Conservation (phyloP, 345 rosid genomes). For the Salix koriyanagi region DNA sequence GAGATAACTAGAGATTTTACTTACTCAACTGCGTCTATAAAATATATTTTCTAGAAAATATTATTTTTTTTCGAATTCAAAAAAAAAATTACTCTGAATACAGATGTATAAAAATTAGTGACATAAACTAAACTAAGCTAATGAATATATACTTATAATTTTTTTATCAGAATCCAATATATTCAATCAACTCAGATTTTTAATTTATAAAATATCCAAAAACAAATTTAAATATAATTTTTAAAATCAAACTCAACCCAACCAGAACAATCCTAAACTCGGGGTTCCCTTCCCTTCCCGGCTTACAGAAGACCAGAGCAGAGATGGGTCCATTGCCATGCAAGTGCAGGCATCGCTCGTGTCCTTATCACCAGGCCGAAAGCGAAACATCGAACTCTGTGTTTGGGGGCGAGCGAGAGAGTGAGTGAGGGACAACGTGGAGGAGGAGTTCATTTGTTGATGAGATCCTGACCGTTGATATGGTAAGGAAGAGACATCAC, state of each 20-base stretch:
- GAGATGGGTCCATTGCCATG: constrained; percentile 7
- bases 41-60: no score
- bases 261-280: no score
- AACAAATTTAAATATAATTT: no score
- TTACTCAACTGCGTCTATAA: accelerated
- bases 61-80: no score
- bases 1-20: accelerated
- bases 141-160: no score
- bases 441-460: not conserved
- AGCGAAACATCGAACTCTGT: constrained; percentile 16
- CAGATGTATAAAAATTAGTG: no score
- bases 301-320: not conserved
- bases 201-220: no score
- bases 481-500: not conserved
- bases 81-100: no score
- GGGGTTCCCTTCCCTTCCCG: constrained; percentile 5
- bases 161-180: no score
- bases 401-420: not conserved
- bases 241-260: no score
- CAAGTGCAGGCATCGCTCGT: not conserved
- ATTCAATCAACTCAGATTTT: no score
- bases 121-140: no score
- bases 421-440: not conserved
- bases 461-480: not conserved
- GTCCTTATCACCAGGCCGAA: constrained; percentile 18